Conservation (phyloP, 768 basidiomycete genomes). For the Suillus luteus region DNA sequence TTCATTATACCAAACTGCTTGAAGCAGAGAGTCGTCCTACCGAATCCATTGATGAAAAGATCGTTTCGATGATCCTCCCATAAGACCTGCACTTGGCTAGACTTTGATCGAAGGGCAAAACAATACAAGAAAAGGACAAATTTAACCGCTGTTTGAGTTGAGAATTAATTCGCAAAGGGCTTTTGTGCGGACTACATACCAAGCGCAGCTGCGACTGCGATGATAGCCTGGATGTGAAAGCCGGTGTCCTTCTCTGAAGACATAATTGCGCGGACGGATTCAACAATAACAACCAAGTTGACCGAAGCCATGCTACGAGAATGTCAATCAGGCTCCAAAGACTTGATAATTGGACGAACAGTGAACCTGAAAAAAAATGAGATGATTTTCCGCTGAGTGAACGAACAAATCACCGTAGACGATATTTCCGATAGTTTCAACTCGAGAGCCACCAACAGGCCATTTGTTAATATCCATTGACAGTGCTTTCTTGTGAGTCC, state of each 20-base stretch:
- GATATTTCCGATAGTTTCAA: conserved; percentile 89
- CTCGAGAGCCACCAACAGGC: conserved; percentile 89
- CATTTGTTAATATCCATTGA: conserved; percentile 80
- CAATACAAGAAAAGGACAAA: conserved; percentile 87
- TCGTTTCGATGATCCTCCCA: conserved; percentile 98
- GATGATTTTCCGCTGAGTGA: background rate
- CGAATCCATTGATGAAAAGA: conserved; percentile 80
- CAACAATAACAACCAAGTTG: conserved; percentile 89
- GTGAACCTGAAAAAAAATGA: conserved; percentile 42
- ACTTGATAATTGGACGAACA: conserved; percentile 35
- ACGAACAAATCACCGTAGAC: conserved; percentile 60
- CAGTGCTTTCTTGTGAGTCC: conserved; percentile 72
- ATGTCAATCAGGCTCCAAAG: conserved; percentile 9
- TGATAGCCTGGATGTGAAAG: conserved; percentile 81
- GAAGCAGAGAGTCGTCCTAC: conserved; percentile 36
- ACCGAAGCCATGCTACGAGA: conserved; percentile 80
- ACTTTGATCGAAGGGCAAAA: conserved; percentile 70
- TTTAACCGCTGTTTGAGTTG: conserved; percentile 65
- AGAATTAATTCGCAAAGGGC: conserved; percentile 3
- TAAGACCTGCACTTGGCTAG: conserved; percentile 91
- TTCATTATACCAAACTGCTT: background rate
- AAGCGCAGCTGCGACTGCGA: conserved; percentile 82
- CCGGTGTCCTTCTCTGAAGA: conserved; percentile 54
- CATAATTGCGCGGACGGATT: conserved; percentile 75
- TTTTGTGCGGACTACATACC: conserved; percentile 37